A percentile compares a stretch with the other conserved stretches of the same genome.
These are phyloP conservation scores for Deakozyma indianensis DNA, from an alignment of 805 yeast species.

Conservation along the genomic window DNA sequence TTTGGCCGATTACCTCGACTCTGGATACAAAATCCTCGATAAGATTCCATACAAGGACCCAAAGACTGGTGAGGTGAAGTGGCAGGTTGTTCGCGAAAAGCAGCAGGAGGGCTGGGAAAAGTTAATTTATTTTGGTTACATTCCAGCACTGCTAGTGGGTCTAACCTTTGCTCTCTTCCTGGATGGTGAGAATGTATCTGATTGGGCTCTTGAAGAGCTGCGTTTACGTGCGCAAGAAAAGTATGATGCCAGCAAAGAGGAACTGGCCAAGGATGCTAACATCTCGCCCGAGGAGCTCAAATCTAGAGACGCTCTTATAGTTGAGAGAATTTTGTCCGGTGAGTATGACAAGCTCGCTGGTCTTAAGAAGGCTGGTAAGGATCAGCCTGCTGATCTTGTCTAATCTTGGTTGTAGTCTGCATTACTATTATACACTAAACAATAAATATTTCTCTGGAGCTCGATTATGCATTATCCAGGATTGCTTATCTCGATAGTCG, in stretches of 20 bases:
- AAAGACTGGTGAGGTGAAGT: constrained; percentile 60
- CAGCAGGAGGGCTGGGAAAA: constrained; percentile 80
- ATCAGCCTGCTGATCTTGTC: constrained; percentile 21
- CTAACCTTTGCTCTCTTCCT: constrained; percentile 37
- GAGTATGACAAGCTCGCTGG: constrained; percentile 53
- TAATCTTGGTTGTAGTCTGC: constrained; percentile 7
- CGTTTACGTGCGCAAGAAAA: constrained; percentile 62
- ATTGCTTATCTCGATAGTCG: not conserved
- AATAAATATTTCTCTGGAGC: not conserved
- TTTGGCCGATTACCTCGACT: constrained; percentile 36
- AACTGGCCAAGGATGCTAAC: constrained; percentile 24
- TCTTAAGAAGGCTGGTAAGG: constrained; percentile 21
- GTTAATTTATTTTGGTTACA: constrained; percentile 53
- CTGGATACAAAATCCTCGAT: constrained; percentile 57
- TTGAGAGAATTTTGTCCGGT: constrained; percentile 70
- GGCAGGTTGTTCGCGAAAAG: constrained; percentile 64
- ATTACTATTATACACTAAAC: not conserved
- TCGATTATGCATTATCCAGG: not conserved
- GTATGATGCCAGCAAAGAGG: constrained; percentile 30
- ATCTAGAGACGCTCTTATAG: constrained; percentile 61
- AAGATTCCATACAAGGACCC: constrained; percentile 75
- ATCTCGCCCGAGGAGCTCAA: constrained; percentile 40
- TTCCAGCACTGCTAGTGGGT: constrained; percentile 53
- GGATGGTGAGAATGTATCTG: constrained; percentile 37
- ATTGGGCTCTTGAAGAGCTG: constrained; percentile 78